phyloP scores from a whole-genome alignment of 2,329 filamentous ascomycete species.

The Xylariomycetidae sp. region DNA sequence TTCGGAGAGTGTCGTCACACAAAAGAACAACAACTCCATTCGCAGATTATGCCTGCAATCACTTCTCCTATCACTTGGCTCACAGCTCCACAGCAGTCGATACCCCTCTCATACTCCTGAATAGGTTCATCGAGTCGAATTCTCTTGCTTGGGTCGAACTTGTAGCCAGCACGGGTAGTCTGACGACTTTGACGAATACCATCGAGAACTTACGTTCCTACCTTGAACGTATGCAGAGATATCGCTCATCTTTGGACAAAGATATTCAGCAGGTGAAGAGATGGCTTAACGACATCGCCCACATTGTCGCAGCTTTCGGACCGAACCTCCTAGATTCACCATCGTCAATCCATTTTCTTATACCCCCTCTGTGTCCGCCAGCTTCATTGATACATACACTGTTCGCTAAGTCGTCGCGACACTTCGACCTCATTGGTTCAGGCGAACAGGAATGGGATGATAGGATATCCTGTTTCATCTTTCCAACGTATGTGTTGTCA shows the following conservation, averaged over 20 bases:
- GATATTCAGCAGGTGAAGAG: not conserved
- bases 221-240: not conserved
- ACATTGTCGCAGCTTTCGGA: constrained; percentile 3
- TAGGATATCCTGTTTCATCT: constrained; percentile 3
- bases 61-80: constrained; percentile 4
- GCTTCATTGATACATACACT: constrained; percentile 1
- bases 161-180: constrained; percentile 1
- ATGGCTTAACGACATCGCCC: constrained; percentile 4
- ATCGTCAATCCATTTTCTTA: constrained; percentile 2
- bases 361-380: constrained; percentile 3
- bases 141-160: constrained; percentile 2
- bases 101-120: not conserved
- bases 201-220: constrained; percentile 2
- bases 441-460: constrained; percentile 5
- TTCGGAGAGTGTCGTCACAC: not conserved
- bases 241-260: not conserved
- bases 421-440: constrained; percentile 1
- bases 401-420: not conserved
- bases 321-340: constrained; percentile 4
- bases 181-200: constrained; percentile 1
- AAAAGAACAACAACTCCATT: not conserved
- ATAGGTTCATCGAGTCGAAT: constrained; percentile 1
- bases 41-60: not conserved
- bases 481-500: constrained; percentile 1
- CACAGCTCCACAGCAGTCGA: not conserved